A percentile compares a stretch with the other conserved stretches of the same genome.
These are phyloP conservation scores for Crithidia bombi DNA, from an alignment of 208 protist genomes.

Conservation along the genomic window DNA sequence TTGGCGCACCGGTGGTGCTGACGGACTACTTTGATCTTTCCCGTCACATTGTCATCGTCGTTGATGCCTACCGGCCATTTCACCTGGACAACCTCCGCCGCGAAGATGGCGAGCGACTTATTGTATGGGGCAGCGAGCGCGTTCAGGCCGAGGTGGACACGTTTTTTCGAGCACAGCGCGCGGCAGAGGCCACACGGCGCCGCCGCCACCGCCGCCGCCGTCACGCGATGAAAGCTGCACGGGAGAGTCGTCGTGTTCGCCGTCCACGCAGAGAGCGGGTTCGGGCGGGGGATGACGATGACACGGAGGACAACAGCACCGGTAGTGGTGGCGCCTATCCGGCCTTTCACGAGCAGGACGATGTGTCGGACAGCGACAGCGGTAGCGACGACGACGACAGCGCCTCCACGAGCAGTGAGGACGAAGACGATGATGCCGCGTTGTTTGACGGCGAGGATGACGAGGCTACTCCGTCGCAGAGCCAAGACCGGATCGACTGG, in stretches of 20 bases:
- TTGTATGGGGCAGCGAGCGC: conserved; percentile 67
- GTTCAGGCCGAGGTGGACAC: conserved; percentile 73
- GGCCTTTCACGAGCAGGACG: not conserved
- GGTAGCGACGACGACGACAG: conserved; percentile 27
- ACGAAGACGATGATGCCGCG: conserved; percentile 37
- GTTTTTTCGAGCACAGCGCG: conserved; percentile 65
- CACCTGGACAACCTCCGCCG: conserved; percentile 74
- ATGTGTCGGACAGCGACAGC: not conserved
- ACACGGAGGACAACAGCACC: too few species aligned
- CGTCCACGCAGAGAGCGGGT: conserved; percentile 13
- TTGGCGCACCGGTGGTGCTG: conserved; percentile 65
- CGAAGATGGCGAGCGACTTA: conserved; percentile 51
- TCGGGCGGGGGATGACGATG: not conserved
- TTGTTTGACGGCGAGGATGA: conserved; percentile 48
- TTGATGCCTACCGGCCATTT: conserved; percentile 80
- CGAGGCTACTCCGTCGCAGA: conserved; percentile 46
- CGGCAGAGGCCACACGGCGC: conserved; percentile 27
- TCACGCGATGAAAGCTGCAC: conserved; percentile 8
- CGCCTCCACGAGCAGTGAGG: conserved; percentile 19
- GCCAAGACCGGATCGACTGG: conserved; percentile 67
- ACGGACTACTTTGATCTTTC: conserved; percentile 66
- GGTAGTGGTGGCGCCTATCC: not conserved
- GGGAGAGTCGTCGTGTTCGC: conserved; percentile 3
- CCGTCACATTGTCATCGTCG: conserved; percentile 77
- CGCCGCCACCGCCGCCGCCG: conserved; percentile 44